Evolutionary conservation across 164 flowering plant species (phyloP), one percentile per base, ranked within the genome.

Genomic region (Macadamia tetraphylla): DNA sequence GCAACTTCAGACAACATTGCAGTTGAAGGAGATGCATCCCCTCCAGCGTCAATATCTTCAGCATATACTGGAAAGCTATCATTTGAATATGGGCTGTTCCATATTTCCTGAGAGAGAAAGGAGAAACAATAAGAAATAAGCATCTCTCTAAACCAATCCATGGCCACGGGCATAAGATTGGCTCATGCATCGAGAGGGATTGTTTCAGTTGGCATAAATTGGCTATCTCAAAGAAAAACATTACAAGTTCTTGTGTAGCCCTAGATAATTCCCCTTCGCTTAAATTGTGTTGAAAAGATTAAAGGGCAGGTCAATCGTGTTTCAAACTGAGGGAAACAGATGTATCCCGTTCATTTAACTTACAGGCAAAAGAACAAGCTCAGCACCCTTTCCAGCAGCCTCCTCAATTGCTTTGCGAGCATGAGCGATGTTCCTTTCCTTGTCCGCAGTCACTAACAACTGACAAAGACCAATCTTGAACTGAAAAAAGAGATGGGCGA

Each of bases 71-170:
- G 95, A 74, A 94, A 94, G 83, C 96, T 85, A 64, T 88, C 96
- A 83, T 90, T 88, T 74, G 98, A 94, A 80, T 94, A 94, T 46
- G 97, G 97, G 74, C 97, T 79, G 58, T 94, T 94, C 98, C 98
- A 94, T 72, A 94, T 94, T 84, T 94, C 98, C 98, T 94, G 63
- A 70, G 4, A 53, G 14, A 73, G 32, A 49, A 18, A 65, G 9
- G 17, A 60, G 32, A 58, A 14, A 60, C 5, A 15, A 42, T 11
- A 40, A 29, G 5, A 66, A 52, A 15, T 3, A 55, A 60, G 35
- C 14, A n/a, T 8, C 52, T 17, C 44, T 53, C 30, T 29, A 30
- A 10, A 62, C 32, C 40, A 35, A 35, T 35, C 40, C 40, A 35
- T 2, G 40, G 40, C 40, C 40, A 35, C 40, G 40, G 40, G 5